A percentile compares a stretch with the other conserved stretches of the same genome.
These are phyloP conservation scores for Trametes gibbosa DNA, from an alignment of 768 basidiomycete genomes.

Conservation along the genomic window DNA sequence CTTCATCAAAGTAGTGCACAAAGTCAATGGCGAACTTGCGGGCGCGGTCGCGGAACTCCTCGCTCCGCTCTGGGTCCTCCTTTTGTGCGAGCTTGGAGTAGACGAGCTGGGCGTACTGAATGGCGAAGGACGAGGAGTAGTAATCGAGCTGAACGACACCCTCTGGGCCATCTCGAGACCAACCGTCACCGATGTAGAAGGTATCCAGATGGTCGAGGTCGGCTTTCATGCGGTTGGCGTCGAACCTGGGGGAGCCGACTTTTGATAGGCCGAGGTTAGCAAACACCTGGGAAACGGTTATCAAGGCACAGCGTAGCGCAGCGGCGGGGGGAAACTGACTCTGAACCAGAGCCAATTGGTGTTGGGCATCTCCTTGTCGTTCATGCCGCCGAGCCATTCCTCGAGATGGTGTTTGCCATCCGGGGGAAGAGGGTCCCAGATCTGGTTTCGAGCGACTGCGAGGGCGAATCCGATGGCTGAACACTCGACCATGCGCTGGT, in stretches of 20 bases:
- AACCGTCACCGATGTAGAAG: slow-evolving; percentile 73
- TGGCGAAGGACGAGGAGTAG: slow-evolving; percentile 77
- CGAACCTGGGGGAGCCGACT: slow-evolving; percentile 56
- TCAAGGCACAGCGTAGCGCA: background rate
- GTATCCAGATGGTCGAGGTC: slow-evolving; percentile 77
- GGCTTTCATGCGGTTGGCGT: slow-evolving; percentile 62
- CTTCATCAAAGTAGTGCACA: slow-evolving; percentile 70
- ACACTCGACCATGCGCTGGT: slow-evolving; percentile 83
- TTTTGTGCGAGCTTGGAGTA: slow-evolving; percentile 65
- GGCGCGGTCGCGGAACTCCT: slow-evolving; percentile 63
- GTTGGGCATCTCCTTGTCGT: slow-evolving; percentile 80
- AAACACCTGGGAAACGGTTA: slow-evolving; percentile 48
- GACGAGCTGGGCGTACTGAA: slow-evolving; percentile 69
- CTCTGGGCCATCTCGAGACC: slow-evolving; percentile 76
- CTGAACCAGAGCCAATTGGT: slow-evolving; percentile 86
- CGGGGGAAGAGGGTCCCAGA: slow-evolving; percentile 60
- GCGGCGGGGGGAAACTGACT: slow-evolving; percentile 34
- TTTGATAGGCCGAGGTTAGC: slow-evolving; percentile 69
- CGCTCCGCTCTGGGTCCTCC: slow-evolving; percentile 61
- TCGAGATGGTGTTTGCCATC: slow-evolving; percentile 57
- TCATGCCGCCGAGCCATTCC: slow-evolving; percentile 71
- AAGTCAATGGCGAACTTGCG: slow-evolving; percentile 65
- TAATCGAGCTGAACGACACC: slow-evolving; percentile 79
- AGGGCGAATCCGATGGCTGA: slow-evolving; percentile 73
- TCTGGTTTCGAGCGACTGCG: slow-evolving; percentile 58